Evolutionary conservation across 1,139 yeast genomes (phyloP), one percentile per base, ranked within the genome.

Genomic region (Schwanniomyces etchellsii): DNA sequence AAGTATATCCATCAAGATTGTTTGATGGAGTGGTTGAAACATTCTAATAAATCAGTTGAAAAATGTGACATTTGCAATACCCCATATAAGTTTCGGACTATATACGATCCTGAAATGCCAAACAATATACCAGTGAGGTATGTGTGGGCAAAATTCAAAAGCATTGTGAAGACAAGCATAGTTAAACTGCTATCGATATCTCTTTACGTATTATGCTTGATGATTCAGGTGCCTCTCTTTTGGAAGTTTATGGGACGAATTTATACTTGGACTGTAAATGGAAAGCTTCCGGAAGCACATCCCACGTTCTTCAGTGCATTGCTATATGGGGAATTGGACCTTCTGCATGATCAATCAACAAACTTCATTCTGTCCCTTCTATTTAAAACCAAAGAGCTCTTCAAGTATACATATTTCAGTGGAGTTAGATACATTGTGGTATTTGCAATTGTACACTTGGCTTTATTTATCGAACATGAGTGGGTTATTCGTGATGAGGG

Each of bases 1-100:
- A 83, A 83, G 52, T 88, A 79, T 48, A 85, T 91, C 34, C 99
- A 91, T 56, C 95, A 91, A 53, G 93, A 81, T 30, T 91, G 98
- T 58, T 60, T 91, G 29, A 64, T 80, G 46, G 95, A 86, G 49
- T 91, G 99, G 99, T 68, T 91, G 24, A 69, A 68, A 35, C 73
- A 65, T 45, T 76, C 79, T 42, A 75, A 83, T 28, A 69, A 74
- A 38, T 66, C 74, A 30, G 65, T 72, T 26, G 72, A 77, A 28
- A 70, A 74, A 27, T 91, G 99, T 67, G 98, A 91, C 52, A 84
- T 91, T 21, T 91, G 99, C 52, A 81, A 86, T 46, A 68, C 84
- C 16, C 76, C 79, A 11, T 89, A 83, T 54, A 69, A 65, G 36
- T 84, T 91, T 54, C 70, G 71, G 27, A 82, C 89, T 16, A 71